Base-by-base conservation (phyloP, 2,329 filamentous ascomycete species). In the Aspergillus flavus region DNA sequence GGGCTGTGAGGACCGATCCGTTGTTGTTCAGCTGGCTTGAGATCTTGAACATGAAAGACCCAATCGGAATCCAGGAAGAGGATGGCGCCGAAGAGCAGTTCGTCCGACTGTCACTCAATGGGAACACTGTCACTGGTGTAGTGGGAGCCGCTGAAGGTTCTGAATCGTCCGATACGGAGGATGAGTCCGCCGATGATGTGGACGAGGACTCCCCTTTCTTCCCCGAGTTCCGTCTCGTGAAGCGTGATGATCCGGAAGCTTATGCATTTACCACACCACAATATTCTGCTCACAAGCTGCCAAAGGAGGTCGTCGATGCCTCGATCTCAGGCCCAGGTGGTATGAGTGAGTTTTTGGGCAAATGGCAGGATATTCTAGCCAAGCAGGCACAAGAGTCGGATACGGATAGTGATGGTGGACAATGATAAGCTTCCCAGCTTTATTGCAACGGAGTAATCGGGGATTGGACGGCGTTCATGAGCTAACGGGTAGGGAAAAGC, bases 211-310 rank as follows among this genome's bases (percentile, higher is more conserved):
- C 84, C 19, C 76, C 84, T 9, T 87, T 86, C 73, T 83, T 85
- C 6, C 91, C 93, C 0, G 94, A 97, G 77, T 85, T 99, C 68
- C 85, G 94, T 48, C 83, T 98, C 10, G 87, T 99, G 54, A 87
- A 90, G 69, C 89, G 89, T 75, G 90, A 94, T 67, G 94, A 98
- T 68, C 93, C 94, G 0, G 91, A 94, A 64, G 94, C 94, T 1
- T 95, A 93, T 75, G 91, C 91, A 69, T 96, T 97, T 75, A 89
- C 87, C 68, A 91, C 91, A 5, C 87, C 93, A 1, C 91, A 94
- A 72, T 98, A 96, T 77, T 97, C 93, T 65, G 94, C 95, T 3
- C 94, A 98, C 75, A 99, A 98, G 79, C 81, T 99, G 70, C 95
- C 95, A 0, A 93, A 90, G 76, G 95, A 99, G 70, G 93, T 98